phyloP scores from a whole-genome alignment of 129 eudicot genomes.

The Solidago caesia region DNA sequence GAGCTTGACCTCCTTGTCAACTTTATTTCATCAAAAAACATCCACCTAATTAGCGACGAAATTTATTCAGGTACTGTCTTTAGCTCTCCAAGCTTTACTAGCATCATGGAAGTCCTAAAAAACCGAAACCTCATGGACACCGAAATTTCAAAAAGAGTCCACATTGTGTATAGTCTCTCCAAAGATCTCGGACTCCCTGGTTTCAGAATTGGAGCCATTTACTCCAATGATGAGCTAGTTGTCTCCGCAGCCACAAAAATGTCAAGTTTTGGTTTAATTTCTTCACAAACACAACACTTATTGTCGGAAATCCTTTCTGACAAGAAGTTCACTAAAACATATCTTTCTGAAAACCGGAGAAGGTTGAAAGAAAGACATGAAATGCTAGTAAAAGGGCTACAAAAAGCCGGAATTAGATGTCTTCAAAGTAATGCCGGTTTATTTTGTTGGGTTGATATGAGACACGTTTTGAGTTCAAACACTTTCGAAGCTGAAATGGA shows the following conservation, averaged over 20 bases:
- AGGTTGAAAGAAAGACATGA: constrained; percentile 59
- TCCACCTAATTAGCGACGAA: constrained; percentile 86
- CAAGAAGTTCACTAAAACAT: constrained; percentile 51
- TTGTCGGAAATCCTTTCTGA: constrained; percentile 75
- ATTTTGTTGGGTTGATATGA: constrained; percentile 94
- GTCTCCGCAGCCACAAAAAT: constrained; percentile 86
- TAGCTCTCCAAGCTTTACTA: constrained; percentile 54
- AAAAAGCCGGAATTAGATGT: constrained; percentile 55
- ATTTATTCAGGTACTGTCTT: constrained; percentile 88
- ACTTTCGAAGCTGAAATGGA: constrained; percentile 76
- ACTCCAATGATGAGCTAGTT: constrained; percentile 63
- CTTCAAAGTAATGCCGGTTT: constrained; percentile 82
- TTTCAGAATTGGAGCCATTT: constrained; percentile 89
- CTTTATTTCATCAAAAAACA: constrained; percentile 50
- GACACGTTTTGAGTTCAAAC: constrained; percentile 58
- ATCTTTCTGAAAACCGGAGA: constrained; percentile 58
- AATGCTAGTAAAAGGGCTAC: constrained; percentile 60
- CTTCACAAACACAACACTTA: constrained; percentile 86
- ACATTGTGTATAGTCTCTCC: constrained; percentile 81
- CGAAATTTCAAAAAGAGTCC: constrained; percentile 61
- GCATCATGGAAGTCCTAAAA: constrained; percentile 71
- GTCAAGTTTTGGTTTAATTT: constrained; percentile 88
- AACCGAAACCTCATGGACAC: constrained; percentile 41
- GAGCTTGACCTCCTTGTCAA: constrained; percentile 69
- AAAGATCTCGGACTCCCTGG: constrained; percentile 96